Evolutionary conservation across 2,329 filamentous ascomycete species (phyloP).

Genomic region (Didymella glomerata): DNA sequence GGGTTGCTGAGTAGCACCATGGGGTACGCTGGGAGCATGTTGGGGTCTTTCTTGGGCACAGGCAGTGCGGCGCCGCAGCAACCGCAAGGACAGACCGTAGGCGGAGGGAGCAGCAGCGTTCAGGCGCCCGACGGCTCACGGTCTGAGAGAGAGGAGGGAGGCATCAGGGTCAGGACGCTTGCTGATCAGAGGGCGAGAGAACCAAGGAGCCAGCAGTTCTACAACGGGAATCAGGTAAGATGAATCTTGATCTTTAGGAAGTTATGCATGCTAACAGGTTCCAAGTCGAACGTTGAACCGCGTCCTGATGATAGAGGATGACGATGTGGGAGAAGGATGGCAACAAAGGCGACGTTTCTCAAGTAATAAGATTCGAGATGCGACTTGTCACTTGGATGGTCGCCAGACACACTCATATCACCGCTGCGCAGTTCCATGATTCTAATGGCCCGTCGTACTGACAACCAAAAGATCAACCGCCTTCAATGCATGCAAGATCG

Average conservation of each 20-base stretch:
- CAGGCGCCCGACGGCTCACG: constrained; percentile 21
- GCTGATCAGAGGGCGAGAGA: constrained; percentile 61
- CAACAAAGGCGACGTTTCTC: neutral
- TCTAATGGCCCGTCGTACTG: too few relatives aligned
- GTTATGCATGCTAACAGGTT: neutral
- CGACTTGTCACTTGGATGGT: neutral
- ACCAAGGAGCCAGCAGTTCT: constrained; percentile 70
- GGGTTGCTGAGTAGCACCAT: constrained; percentile 48
- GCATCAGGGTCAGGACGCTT: constrained; percentile 54
- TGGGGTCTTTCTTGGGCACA: constrained; percentile 43
- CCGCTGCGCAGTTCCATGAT: neutral
- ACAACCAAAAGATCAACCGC: too few relatives aligned
- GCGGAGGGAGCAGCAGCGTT: constrained; percentile 21
- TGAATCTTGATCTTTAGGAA: accelerated
- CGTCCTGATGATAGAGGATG: constrained; percentile 10
- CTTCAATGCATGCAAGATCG: too few relatives aligned
- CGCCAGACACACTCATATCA: neutral
- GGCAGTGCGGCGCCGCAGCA: constrained; percentile 15
- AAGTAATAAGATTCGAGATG: neutral
- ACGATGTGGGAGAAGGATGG: neutral
- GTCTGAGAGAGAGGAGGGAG: constrained; percentile 26
- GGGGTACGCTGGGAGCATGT: constrained; percentile 44
- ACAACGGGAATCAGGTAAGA: constrained; percentile 87
- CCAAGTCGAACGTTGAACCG: constrained; percentile 14
- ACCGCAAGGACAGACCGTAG: constrained; percentile 23